Percentiles rank a stretch among this genome's conserved stretches.
These are phyloP conservation scores for Trichosporon sp. DNA, from an alignment of 1,284 basidiomycete genomes.

Conservation along the genomic window DNA sequence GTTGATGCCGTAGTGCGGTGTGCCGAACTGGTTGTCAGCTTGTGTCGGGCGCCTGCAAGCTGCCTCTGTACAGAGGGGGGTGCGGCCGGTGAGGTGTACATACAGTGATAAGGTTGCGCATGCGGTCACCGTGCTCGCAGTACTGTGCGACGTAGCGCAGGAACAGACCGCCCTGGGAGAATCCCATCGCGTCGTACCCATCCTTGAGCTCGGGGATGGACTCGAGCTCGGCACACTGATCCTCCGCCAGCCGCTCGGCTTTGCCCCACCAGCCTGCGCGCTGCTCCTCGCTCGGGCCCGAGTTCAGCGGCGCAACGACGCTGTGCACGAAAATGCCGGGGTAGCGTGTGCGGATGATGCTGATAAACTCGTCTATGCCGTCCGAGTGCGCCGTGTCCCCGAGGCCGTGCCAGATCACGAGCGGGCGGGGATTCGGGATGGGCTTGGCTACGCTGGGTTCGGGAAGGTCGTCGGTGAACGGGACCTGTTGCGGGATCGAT, in stretches of 20 bases:
- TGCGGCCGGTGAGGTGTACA: constrained; percentile 22
- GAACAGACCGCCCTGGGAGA: constrained; percentile 94
- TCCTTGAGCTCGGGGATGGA: constrained; percentile 22
- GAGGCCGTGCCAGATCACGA: constrained; percentile 95
- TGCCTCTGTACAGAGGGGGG: too few species aligned
- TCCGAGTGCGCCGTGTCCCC: constrained; percentile 64
- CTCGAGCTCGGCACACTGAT: constrained; percentile 27
- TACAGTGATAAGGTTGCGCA: constrained; percentile 82
- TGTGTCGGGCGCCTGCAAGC: too few species aligned
- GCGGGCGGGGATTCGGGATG: constrained; percentile 60
- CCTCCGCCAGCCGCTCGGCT: constrained; percentile 39
- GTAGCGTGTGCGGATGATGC: constrained; percentile 69
- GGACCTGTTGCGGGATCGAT: background rate
- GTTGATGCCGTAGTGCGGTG: constrained; percentile 55
- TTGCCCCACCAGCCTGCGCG: constrained; percentile 67
- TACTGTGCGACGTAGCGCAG: constrained; percentile 85
- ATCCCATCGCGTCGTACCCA: constrained; percentile 82
- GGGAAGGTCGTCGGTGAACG: background rate
- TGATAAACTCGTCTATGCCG: constrained; percentile 64
- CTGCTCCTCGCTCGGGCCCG: constrained; percentile 66
- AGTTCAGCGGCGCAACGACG: constrained; percentile 69
- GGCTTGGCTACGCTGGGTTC: background rate
- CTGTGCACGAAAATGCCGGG: constrained; percentile 85
- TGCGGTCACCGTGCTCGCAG: constrained; percentile 69
- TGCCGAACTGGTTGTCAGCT: constrained; percentile 56